Conservation (phyloP, 2,329 filamentous ascomycete genomes). For the Celoporthe dispersa region DNA sequence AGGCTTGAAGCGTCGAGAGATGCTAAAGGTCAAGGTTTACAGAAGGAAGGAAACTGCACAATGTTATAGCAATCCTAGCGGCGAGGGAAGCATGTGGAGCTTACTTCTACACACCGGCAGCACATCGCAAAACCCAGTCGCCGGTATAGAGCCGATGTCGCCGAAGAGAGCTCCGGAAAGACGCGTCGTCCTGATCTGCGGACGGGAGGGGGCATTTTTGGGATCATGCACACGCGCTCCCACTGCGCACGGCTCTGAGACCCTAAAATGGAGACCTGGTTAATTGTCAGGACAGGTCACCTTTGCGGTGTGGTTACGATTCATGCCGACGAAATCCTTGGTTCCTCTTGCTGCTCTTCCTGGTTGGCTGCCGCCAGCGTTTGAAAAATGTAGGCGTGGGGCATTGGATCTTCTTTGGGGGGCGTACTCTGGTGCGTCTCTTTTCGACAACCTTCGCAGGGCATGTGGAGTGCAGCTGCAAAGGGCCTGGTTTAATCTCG, state of each 20-base stretch:
- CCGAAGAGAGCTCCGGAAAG: not conserved
- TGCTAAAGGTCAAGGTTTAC: not conserved
- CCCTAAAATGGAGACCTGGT: not conserved
- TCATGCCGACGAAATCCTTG: not conserved
- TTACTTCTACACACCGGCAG: not conserved
- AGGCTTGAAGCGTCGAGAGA: not conserved
- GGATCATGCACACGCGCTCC: not conserved
- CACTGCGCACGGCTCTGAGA: not conserved
- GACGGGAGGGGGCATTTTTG: not conserved
- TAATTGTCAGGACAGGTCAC: not conserved
- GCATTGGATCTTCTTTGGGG: too few relatives aligned
- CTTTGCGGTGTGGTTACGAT: not conserved
- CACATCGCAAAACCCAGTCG: not conserved
- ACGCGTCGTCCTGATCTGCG: not conserved
- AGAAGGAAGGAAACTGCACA: not conserved
- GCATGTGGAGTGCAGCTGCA: not conserved
- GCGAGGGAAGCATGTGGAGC: not conserved
- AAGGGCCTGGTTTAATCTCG: not conserved
- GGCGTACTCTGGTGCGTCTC: not conserved
- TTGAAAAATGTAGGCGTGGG: not conserved
- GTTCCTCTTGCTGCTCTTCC: not conserved
- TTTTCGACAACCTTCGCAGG: not conserved
- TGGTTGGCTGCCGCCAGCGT: not conserved
- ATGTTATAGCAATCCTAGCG: not conserved
- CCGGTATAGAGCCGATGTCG: not conserved